Base-by-base conservation (phyloP, 139 green algal species). In the Chlorella sp. region DNA sequence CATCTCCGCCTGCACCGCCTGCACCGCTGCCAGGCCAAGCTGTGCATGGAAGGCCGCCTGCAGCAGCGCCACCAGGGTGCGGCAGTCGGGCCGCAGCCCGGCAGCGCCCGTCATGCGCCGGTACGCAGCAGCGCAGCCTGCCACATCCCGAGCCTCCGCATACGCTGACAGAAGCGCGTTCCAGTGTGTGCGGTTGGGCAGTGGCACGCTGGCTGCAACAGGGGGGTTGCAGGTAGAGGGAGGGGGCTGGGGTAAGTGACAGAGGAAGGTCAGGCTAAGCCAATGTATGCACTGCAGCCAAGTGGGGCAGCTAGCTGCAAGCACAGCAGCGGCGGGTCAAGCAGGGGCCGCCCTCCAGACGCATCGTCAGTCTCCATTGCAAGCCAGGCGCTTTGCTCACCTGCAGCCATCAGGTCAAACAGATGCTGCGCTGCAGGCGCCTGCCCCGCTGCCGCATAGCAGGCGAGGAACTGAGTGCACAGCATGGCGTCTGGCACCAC, bases 171-270 rank as follows among this genome's bases (percentile, higher is more conserved):
- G 56, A 34, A 89, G 71, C 55, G 86, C 73, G 62, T 89, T 89
- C 86, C 86, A 89, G 73, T 89, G 86, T 23, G 57, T 68, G 69
- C 73, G 74, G 36, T 87, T 87, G 57, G 86, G 86, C 34, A 5
- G 51, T 56, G 23, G 32, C 32, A 15, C 13, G 47, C 30, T n/a
- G n/a, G 47, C 80, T 86, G 69, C 69, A 60, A 9, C 9, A 60
- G 75, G 12, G 7, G 57, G 51, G 51, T 55, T 7, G 44, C 7
- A 11, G 17, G 9, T 36, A 25, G 34, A 34, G 34, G 28, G 20
- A 67, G 44, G 44, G 28, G 44, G 5, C 26, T 20, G n/a, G n/a
- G n/a, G n/a, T n/a, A n/a, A n/a, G n/a, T n/a, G n/a, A n/a, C n/a
- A n/a, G n/a, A n/a, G n/a, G n/a, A n/a, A n/a, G n/a, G n/a, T n/a